These are phyloP conservation scores for Pichia sp. DNA, from an alignment of 1,139 yeast species.

Conservation along the genomic window DNA sequence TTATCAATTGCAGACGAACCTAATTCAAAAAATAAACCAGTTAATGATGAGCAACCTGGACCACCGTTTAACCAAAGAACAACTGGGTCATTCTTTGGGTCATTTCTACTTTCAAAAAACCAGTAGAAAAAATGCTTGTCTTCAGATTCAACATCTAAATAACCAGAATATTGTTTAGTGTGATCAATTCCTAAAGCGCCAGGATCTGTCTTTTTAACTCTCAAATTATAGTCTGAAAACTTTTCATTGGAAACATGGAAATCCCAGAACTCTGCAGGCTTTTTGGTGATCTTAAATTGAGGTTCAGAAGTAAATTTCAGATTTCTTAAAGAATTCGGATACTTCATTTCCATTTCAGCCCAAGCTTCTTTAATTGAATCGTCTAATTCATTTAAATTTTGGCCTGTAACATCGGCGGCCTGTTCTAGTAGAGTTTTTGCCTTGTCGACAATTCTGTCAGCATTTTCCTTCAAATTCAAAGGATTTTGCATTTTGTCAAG, in stretches of 20 bases:
- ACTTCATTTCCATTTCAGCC: conserved; percentile 31
- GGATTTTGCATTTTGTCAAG: conserved; percentile 10
- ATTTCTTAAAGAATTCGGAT: conserved; percentile 45
- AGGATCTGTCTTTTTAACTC: conserved; percentile 28
- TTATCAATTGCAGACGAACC: conserved; percentile 56
- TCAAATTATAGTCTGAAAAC: conserved; percentile 25
- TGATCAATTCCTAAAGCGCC: conserved; percentile 36
- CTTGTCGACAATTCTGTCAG: conserved; percentile 5
- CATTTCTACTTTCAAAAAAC: conserved; percentile 67
- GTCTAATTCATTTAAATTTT: conserved; percentile 15
- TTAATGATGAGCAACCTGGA: conserved; percentile 66
- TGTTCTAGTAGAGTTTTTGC: conserved; percentile 17
- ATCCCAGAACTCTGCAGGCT: conserved; percentile 44
- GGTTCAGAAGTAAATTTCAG: conserved; percentile 48
- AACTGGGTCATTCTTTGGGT: conserved; percentile 57
- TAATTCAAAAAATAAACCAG: conserved; percentile 61
- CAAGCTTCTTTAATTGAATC: conserved; percentile 20
- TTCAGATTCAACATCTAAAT: conserved; percentile 46
- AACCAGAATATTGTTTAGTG: conserved; percentile 60
- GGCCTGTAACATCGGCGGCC: conserved; percentile 15
- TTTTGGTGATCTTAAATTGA: conserved; percentile 35
- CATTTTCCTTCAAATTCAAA: conserved; percentile 5
- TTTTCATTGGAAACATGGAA: conserved; percentile 36
- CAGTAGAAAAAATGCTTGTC: conserved; percentile 78
- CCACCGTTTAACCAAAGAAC: conserved; percentile 72